phyloP scores from a whole-genome alignment of 495 filamentous ascomycete species.

The Daldinia concentrica region DNA sequence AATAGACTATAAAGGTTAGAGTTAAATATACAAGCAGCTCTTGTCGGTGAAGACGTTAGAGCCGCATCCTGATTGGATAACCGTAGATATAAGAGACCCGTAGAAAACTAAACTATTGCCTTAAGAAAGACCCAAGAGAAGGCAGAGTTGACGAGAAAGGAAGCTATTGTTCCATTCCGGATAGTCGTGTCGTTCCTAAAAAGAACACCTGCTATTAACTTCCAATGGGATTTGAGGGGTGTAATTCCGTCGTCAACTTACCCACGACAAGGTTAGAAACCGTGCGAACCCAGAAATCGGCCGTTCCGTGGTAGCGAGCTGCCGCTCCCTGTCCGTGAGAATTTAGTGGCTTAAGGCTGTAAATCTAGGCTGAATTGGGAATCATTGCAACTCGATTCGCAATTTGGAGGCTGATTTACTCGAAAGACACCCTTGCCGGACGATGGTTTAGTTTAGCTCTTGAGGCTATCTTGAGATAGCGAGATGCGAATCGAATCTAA shows the following conservation, averaged over 20 bases:
- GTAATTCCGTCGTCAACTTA: slow-evolving; percentile 2
- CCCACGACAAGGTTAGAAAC: slow-evolving; percentile 24
- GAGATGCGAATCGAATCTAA: not conserved
- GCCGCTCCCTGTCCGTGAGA: slow-evolving; percentile 12
- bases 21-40: not conserved
- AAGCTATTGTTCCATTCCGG: slow-evolving; percentile 27
- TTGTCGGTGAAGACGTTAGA: slow-evolving; percentile 1
- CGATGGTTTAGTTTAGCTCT: not conserved
- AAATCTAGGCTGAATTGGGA: slow-evolving; percentile 9
- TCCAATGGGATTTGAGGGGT: slow-evolving; percentile 18
- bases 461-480: not conserved
- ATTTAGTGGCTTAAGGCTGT: slow-evolving; percentile 37
- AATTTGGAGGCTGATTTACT: slow-evolving; percentile 8
- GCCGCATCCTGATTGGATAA: slow-evolving; percentile 14
- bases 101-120: not conserved
- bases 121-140: not conserved
- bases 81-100: slow-evolving; percentile 1
- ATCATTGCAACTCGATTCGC: slow-evolving; percentile 22
- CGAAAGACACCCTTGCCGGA: not conserved
- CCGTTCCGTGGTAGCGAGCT: slow-evolving; percentile 26
- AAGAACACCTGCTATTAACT: slow-evolving; percentile 1
- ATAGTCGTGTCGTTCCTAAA: slow-evolving; percentile 5
- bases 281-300: slow-evolving; percentile 19
- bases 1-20: slow-evolving; percentile 18
- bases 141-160: slow-evolving; percentile 15